A percentile compares a stretch with the other conserved stretches of the same genome.
These are phyloP conservation scores for Corylus avellana DNA, from an alignment of 306 rosid species.

Conservation along the genomic window DNA sequence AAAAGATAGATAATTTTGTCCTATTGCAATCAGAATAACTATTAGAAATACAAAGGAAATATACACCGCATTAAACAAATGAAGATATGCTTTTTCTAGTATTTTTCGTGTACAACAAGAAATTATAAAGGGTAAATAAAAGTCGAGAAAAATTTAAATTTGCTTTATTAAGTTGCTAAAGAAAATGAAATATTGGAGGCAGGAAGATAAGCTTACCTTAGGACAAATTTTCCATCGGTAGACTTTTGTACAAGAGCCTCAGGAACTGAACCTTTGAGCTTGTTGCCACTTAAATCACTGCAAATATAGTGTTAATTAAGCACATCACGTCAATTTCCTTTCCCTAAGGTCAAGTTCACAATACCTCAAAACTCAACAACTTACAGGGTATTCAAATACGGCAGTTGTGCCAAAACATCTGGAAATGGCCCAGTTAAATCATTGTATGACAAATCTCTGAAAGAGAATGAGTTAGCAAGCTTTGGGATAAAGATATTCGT, in stretches of 20 bases:
- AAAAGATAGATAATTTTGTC: neutral
- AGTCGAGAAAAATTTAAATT: neutral
- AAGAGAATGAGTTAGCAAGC: neutral
- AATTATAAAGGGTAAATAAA: neutral
- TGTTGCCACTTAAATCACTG: slow-evolving; percentile 24
- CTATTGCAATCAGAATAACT: neutral
- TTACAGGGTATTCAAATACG: slow-evolving; percentile 36
- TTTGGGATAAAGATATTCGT: no score
- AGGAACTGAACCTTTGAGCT: slow-evolving; percentile 30
- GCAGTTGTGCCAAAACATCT: slow-evolving; percentile 25
- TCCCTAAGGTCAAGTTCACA: neutral
- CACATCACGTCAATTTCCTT: neutral
- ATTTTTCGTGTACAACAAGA: neutral
- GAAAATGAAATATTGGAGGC: neutral
- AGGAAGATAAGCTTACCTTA: slow-evolving; percentile 8
- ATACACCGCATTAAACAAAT: no score
- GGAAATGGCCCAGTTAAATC: slow-evolving; percentile 44
- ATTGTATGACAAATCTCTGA: slow-evolving; percentile 52
- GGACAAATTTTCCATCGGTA: neutral
- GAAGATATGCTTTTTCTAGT: neutral
- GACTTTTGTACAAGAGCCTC: slow-evolving; percentile 14
- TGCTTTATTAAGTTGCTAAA: neutral
- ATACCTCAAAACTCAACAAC: neutral
- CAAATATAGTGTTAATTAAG: neutral
- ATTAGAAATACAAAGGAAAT: no score